Percentiles rank a stretch among this genome's conserved stretches.
Conservation (phyloP, 441 rosid species). For the Gossypium trilobum region DNA sequence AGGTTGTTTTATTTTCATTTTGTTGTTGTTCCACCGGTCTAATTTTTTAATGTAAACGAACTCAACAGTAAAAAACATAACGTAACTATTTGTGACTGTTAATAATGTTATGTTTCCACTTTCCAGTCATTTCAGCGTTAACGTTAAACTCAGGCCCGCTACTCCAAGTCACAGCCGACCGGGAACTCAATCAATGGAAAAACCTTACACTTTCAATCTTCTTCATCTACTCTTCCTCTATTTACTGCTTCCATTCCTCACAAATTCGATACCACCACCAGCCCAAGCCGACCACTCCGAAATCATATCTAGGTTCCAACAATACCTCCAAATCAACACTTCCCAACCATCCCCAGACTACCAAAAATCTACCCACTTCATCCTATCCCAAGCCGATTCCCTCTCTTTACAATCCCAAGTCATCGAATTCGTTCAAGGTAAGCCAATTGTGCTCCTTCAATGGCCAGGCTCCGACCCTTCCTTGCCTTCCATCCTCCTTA, state of each 20-base stretch:
- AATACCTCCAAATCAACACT: slow-evolving; percentile 77
- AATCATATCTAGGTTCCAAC: slow-evolving; percentile 60
- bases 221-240: slow-evolving; percentile 17
- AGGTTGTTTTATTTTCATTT: no score
- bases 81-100: no score
- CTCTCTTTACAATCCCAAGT: slow-evolving; percentile 53
- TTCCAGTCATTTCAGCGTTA: no score
- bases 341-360: slow-evolving; percentile 76
- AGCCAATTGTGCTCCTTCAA: slow-evolving; percentile 65
- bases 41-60: no score
- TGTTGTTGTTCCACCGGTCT: no score
- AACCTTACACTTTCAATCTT: background rate
- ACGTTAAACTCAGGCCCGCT: background rate
- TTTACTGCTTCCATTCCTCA: background rate
- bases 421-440: slow-evolving; percentile 49
- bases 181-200: background rate
- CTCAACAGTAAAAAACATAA: no score
- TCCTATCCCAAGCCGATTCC: slow-evolving; percentile 53
- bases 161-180: background rate
- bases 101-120: no score
- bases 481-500: slow-evolving; percentile 65
- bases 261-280: slow-evolving; percentile 5
- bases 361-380: slow-evolving; percentile 44
- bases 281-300: slow-evolving; percentile 17
- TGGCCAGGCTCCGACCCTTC: slow-evolving; percentile 61